Evolutionary conservation across 2,329 filamentous ascomycete genomes (phyloP), one percentile per base, ranked within the genome.

Genomic region (Hypoxylon rubiginosum): DNA sequence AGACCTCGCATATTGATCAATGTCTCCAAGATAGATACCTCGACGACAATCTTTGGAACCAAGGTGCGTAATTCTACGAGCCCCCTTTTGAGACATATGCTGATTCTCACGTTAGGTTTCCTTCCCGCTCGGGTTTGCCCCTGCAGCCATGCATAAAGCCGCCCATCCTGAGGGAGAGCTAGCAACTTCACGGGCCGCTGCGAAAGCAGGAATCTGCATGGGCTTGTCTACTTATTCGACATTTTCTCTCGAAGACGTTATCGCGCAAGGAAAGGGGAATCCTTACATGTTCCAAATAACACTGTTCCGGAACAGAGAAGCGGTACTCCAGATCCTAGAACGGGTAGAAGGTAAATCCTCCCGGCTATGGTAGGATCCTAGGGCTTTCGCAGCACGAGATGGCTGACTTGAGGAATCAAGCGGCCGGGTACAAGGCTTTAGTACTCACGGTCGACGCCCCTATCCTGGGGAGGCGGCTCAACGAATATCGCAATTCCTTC

Each of bases 361-460:
- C 9, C 28, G 9, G n/a, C 28, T 9, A 9, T 9, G 9, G 28
- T 30, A 30, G 9, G 9, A 30, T 4, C 28, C 9, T 30, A 30
- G 28, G 28, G 28, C 28, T 30, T 30, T n/a, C 28, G 9, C 9
- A 30, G 9, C 4, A 30, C 6, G 36, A 39, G 36, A 17, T 17
- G 41, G n/a, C n/a, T 19, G n/a, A 19, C 4, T 15, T 17, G 19
- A 17, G 5, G 4, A 5, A 17, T 8, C 9, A 3, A 19, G 41
- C 0, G 74, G 61, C 82, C 0, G 84, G 85, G 6, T 87, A 84
- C 73, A 84, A 83, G 63, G 86, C 85, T 0, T 74, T 88, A 2
- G 81, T 89, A 36, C 72, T 89, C 1, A 84, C 86, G 0, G 84
- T 86, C 1, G 86, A 89, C 67, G 81, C 81, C 0, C 86, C 86